These are phyloP conservation scores for Rutidosis leptorrhynchoides DNA, from an alignment of 129 eudicot species.

Conservation along the genomic window DNA sequence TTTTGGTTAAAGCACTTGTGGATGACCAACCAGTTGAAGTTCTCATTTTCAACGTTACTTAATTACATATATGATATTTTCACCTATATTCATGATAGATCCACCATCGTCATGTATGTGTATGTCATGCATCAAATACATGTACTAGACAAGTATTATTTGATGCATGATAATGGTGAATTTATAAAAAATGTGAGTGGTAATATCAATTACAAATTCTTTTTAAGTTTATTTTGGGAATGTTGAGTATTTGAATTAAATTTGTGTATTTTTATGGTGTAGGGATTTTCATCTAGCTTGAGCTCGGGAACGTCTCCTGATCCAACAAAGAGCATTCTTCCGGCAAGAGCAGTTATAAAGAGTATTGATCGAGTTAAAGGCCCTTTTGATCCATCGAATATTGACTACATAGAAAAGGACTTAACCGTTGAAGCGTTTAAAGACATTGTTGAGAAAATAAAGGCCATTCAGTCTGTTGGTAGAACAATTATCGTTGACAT, in stretches of 20 bases:
- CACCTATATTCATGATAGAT: too few species aligned
- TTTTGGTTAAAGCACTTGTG: constrained; percentile 58
- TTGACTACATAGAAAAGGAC: constrained; percentile 61
- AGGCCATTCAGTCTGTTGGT: constrained; percentile 4
- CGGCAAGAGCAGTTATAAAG: constrained; percentile 68
- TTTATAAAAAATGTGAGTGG: too few species aligned
- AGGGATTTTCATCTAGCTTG: constrained; percentile 95
- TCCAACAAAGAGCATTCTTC: constrained; percentile 72
- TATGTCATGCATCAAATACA: too few species aligned
- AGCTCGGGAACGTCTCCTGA: constrained; percentile 65
- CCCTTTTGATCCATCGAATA: constrained; percentile 80
- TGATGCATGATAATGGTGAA: too few species aligned
- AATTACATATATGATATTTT: background rate
- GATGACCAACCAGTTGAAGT: constrained; percentile 59
- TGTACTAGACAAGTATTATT: too few species aligned
- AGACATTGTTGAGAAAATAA: constrained; percentile 33
- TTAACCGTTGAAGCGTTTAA: constrained; percentile 49
- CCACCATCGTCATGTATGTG: too few species aligned
- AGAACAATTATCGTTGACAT: background rate
- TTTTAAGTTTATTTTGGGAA: background rate
- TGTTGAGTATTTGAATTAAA: background rate
- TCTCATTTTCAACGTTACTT: constrained; percentile 59
- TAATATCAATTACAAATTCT: too few species aligned
- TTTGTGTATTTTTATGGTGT: background rate
- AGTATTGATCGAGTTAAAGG: constrained; percentile 68